Percentiles rank a stretch among this genome's conserved stretches.
These are phyloP conservation scores for Claviceps lovelessii DNA, from an alignment of 2,329 filamentous ascomycete genomes.

Conservation along the genomic window DNA sequence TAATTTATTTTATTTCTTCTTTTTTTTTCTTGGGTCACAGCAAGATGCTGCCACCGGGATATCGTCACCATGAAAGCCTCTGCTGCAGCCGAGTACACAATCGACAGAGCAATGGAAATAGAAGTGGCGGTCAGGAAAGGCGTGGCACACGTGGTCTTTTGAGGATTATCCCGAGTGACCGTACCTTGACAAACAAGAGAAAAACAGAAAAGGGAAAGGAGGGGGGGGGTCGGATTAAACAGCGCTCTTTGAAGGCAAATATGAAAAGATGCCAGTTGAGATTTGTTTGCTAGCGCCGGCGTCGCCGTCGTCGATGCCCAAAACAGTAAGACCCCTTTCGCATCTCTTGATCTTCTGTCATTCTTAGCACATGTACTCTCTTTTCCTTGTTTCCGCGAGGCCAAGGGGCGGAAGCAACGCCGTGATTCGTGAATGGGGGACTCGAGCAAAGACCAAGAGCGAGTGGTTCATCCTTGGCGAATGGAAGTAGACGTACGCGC, in stretches of 20 bases:
- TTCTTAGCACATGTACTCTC: not conserved
- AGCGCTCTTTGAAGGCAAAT: not conserved
- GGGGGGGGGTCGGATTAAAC: not conserved
- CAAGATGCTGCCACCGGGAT: too few relatives aligned
- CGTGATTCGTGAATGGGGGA: not conserved
- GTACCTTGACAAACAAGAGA: not conserved
- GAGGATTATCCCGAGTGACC: not conserved
- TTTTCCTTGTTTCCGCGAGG: too few relatives aligned
- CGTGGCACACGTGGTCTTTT: not conserved
- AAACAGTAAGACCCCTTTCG: not conserved
- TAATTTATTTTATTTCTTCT: not conserved
- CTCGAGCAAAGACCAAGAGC: not conserved
- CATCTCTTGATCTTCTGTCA: not conserved
- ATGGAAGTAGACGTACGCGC: too few relatives aligned
- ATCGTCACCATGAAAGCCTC: not conserved
- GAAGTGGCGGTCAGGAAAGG: not conserved
- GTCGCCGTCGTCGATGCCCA: not conserved
- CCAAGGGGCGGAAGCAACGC: too few relatives aligned
- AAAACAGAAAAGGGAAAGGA: not conserved
- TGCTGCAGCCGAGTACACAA: not conserved
- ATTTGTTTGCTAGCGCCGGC: not conserved
- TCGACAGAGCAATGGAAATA: not conserved
- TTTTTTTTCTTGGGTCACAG: not conserved
- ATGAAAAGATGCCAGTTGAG: not conserved
- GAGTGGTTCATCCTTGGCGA: too few relatives aligned